Conservation (phyloP, 2,329 filamentous ascomycete species). For the Verticillium dahliae region DNA sequence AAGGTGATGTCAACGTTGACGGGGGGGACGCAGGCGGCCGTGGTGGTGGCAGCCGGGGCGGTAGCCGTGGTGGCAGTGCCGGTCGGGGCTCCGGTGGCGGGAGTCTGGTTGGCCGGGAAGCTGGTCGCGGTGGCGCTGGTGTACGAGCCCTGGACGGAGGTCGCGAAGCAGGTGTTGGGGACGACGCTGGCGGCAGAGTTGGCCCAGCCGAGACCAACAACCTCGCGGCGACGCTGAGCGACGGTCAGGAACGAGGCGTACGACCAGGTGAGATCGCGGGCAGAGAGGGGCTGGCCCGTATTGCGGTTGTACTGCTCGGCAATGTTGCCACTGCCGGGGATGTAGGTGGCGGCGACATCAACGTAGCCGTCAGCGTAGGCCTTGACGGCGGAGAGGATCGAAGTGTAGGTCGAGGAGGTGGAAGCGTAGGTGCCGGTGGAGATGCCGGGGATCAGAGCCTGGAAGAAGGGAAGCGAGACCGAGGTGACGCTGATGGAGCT, state of each 20-base stretch:
- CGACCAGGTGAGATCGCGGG: conserved; percentile 65
- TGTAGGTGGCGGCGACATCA: conserved; percentile 56
- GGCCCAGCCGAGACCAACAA: conserved; percentile 52
- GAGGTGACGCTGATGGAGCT: conserved; percentile 59
- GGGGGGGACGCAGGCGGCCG: conserved; percentile 27
- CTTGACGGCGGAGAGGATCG: conserved; percentile 50
- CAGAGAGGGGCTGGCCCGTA: conserved; percentile 50
- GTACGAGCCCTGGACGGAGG: conserved; percentile 45
- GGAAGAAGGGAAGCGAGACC: conserved; percentile 66
- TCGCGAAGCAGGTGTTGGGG: conserved; percentile 39
- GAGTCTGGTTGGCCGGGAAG: conserved; percentile 44
- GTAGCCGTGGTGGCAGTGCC: conserved; percentile 9
- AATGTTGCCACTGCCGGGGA: conserved; percentile 53
- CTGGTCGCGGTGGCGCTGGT: conserved; percentile 35
- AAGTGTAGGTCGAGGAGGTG: conserved; percentile 38
- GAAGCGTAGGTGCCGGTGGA: conserved; percentile 56
- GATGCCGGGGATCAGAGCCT: conserved; percentile 52
- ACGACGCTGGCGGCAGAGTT: conserved; percentile 36
- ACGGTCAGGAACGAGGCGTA: conserved; percentile 65
- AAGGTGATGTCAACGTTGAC: conserved; percentile 56
- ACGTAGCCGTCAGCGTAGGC: conserved; percentile 57
- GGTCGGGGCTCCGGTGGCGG: conserved; percentile 22
- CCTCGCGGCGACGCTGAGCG: conserved; percentile 46
- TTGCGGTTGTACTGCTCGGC: conserved; percentile 59
- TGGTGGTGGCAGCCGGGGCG: conserved; percentile 13